Base-by-base conservation (phyloP, 768 basidiomycete genomes). In the Hypholoma sublateritium region DNA sequence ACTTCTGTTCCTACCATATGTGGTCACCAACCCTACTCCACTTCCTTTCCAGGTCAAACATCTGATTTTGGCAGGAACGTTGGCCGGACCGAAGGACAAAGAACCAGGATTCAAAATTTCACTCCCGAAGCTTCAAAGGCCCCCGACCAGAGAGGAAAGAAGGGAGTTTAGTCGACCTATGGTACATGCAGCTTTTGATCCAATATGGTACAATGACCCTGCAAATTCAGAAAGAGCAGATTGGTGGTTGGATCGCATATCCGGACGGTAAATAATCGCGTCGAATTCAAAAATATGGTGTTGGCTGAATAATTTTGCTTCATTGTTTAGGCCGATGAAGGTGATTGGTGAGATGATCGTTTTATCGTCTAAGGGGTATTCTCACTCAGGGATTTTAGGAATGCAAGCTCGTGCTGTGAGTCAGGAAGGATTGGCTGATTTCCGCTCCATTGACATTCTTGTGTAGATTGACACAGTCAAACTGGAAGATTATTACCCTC, bases 401-500 rank as follows among this genome's bases (percentile, higher is more conserved):
- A 39, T 32, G 37, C 50, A 51, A 37, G 50, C 36, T 51, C 50
- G 50, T 16, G 50, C 50, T 9, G 50, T 51, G 24, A 22, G 50
- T 39, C 17, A 22, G n/a, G 8, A 51, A 25, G 6, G 8, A 8
- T 36, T 37, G 11, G 21, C 22, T 50, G 28, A 13, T 1, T 8
- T 6, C 14, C 5, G n/a, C 16, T 25, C 4, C 13, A 19, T 36
- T 51, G 37, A 51, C 14, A 41, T 22, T 24, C 9, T 28, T 16
- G 37, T 24, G 5, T 17, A 51, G 50, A 51, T 51, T 22, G 50
- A 39, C 13, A 36, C 19, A 5, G 19, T 22, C 8, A 51, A 41
- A 41, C 39, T 51, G n/a, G 50, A 51, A 24, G 37, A 51, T 35
- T 45, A 53, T 25, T 53, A 53, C 19, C 28, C 52, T 11, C 71